Percentiles rank a stretch among this genome's conserved stretches.
Evolutionary conservation across 2,329 filamentous ascomycete species (phyloP).

Genomic region (Fusarium udum): DNA sequence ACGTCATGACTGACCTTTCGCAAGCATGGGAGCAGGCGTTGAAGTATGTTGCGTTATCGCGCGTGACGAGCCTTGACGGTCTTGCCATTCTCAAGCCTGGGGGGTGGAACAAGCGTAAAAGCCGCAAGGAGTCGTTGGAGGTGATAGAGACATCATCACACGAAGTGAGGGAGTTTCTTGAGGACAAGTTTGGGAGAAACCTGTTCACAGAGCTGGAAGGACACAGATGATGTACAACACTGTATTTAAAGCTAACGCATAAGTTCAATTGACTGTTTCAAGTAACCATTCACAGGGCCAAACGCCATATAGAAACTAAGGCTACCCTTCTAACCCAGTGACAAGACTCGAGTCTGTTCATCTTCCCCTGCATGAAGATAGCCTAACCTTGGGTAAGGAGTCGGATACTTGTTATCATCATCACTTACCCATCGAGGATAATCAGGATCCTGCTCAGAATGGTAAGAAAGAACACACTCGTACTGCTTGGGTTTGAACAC

Average conservation of each 20-base stretch:
- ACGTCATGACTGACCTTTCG: constrained; percentile 63
- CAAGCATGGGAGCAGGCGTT: constrained; percentile 65
- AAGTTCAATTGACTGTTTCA: fast-evolving
- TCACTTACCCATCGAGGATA: constrained; percentile 23
- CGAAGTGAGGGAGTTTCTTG: background rate
- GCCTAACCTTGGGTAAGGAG: constrained; percentile 3
- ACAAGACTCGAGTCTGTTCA: fast-evolving
- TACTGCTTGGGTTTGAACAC: background rate
- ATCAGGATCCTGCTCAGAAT: background rate
- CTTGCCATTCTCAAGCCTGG: background rate
- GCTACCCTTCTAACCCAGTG: fast-evolving
- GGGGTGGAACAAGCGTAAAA: fast-evolving
- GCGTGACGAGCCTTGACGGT: constrained; percentile 32
- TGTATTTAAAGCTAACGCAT: background rate
- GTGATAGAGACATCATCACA: background rate
- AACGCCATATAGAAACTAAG: fast-evolving
- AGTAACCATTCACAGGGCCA: background rate
- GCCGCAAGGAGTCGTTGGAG: background rate
- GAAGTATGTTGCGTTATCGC: constrained; percentile 61
- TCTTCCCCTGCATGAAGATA: background rate
- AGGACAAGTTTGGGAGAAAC: background rate
- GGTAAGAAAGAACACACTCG: fast-evolving
- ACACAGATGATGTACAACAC: background rate
- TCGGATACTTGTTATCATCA: background rate
- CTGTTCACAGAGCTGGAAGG: background rate